Evolutionary conservation across 1,139 yeast species (phyloP).

Genomic region (Chernovozyma sophiae-reginae): DNA sequence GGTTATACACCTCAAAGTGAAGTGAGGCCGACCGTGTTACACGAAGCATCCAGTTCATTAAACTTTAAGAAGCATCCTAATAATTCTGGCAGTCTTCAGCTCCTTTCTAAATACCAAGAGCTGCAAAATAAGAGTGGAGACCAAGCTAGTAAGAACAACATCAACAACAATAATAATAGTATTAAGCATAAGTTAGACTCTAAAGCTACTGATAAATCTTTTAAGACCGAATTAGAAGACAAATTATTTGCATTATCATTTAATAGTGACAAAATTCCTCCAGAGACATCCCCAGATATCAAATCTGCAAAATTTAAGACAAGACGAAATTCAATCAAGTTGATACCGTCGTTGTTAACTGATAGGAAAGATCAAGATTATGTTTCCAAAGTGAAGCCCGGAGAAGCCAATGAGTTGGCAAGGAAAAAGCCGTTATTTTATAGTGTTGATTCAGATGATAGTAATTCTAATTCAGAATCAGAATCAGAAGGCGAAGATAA

Average conservation of each 20-base stretch:
- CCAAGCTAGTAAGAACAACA: neutral
- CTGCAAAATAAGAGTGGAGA: neutral
- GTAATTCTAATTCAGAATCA: conserved; percentile 8
- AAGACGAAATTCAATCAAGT: conserved; percentile 26
- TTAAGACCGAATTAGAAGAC: neutral
- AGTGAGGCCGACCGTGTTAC: conserved; percentile 6
- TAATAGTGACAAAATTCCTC: neutral
- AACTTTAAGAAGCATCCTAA: conserved; percentile 23
- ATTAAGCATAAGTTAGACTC: neutral
- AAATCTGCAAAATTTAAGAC: conserved; percentile 7
- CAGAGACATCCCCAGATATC: conserved; percentile 1
- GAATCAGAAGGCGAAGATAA: conserved; percentile 8
- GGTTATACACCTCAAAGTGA: conserved; percentile 9
- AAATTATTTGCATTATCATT: neutral
- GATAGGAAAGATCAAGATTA: conserved; percentile 1
- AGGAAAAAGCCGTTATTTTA: conserved; percentile 28
- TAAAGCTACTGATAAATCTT: conserved; percentile 6
- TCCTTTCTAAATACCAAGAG: conserved; percentile 23
- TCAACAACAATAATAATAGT: neutral
- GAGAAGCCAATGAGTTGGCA: conserved; percentile 1
- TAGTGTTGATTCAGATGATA: conserved; percentile 23
- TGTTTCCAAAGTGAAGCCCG: neutral
- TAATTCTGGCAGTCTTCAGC: conserved; percentile 15
- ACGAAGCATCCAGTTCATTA: conserved; percentile 7
- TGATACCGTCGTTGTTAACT: conserved; percentile 24